phyloP scores from a whole-genome alignment of 768 basidiomycete genomes.

The Hericium rajendrae region DNA sequence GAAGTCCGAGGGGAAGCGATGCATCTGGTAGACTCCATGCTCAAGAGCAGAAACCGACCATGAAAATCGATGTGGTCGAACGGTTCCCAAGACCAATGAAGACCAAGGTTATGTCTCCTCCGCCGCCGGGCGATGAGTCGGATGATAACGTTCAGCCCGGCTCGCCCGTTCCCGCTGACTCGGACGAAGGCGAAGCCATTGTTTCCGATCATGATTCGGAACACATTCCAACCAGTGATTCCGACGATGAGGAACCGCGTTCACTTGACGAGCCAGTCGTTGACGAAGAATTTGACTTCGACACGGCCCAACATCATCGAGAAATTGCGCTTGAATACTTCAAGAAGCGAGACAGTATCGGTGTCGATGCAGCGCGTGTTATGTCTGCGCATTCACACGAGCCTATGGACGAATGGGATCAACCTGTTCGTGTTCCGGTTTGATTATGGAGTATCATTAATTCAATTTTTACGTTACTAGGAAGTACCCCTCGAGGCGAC shows the following conservation, averaged over 20 bases:
- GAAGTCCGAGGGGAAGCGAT: constrained; percentile 20
- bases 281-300: constrained; percentile 47
- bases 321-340: constrained; percentile 69
- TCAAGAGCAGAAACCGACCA: constrained; percentile 32
- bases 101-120: constrained; percentile 16
- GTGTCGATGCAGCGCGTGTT: constrained; percentile 40
- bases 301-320: constrained; percentile 58
- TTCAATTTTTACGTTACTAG: constrained; percentile 19
- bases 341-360: constrained; percentile 47
- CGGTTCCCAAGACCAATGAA: constrained; percentile 30
- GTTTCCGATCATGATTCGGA: constrained; percentile 8
- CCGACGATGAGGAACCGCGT: constrained; percentile 12
- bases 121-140: constrained; percentile 35
- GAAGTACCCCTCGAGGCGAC: constrained; percentile 34
- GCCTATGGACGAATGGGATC: constrained; percentile 32
- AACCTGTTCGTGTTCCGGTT: constrained; percentile 26
- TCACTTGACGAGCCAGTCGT: constrained; percentile 29
- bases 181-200: constrained; percentile 22
- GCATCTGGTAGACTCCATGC: constrained; percentile 26
- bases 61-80: constrained; percentile 67
- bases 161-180: constrained; percentile 21
- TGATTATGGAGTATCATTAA: neutral
- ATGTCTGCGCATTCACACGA: constrained; percentile 38
- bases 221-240: neutral
- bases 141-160: constrained; percentile 56